Conservation (phyloP, 768 basidiomycete genomes). For the Exidia glandulosa region DNA sequence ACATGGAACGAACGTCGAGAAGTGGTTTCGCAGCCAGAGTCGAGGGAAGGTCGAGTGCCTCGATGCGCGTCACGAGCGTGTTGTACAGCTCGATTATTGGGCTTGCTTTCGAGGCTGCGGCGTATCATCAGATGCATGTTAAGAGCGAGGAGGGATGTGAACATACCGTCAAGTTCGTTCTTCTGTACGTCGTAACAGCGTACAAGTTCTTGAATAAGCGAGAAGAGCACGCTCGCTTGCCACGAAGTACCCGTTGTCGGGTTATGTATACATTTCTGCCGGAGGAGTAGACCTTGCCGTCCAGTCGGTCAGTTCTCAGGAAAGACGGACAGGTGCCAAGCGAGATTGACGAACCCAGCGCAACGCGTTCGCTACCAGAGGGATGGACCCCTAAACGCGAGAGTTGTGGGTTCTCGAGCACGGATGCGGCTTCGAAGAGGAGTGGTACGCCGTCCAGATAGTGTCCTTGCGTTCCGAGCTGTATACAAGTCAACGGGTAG, state of each 20-base stretch:
- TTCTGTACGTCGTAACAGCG: slow-evolving; percentile 34
- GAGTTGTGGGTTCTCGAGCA: slow-evolving; percentile 27
- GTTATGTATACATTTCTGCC: slow-evolving; percentile 58
- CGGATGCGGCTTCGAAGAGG: slow-evolving; percentile 44
- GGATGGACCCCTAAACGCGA: slow-evolving; percentile 26
- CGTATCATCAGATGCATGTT: slow-evolving; percentile 9
- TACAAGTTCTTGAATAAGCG: slow-evolving; percentile 60
- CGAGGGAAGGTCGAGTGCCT: slow-evolving; percentile 47
- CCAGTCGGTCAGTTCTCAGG: neutral
- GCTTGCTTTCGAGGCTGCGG: slow-evolving; percentile 32
- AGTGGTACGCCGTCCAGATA: slow-evolving; percentile 66
- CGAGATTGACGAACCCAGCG: slow-evolving; percentile 38
- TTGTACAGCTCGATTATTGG: slow-evolving; percentile 55
- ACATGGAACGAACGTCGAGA: slow-evolving; percentile 62
- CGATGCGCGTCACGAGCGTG: slow-evolving; percentile 44
- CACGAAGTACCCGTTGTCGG: slow-evolving; percentile 50
- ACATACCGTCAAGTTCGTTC: slow-evolving; percentile 31
- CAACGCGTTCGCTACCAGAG: slow-evolving; percentile 44
- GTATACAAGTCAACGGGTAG: too few species aligned
- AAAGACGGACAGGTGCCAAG: neutral
- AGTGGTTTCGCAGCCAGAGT: slow-evolving; percentile 61
- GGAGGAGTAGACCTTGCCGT: slow-evolving; percentile 49
- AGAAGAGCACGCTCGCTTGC: slow-evolving; percentile 63
- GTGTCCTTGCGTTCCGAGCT: slow-evolving; percentile 62
- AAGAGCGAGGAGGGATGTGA: slow-evolving; percentile 3